Conservation (phyloP, 306 rosid genomes). For the Trifolium subterraneum region DNA sequence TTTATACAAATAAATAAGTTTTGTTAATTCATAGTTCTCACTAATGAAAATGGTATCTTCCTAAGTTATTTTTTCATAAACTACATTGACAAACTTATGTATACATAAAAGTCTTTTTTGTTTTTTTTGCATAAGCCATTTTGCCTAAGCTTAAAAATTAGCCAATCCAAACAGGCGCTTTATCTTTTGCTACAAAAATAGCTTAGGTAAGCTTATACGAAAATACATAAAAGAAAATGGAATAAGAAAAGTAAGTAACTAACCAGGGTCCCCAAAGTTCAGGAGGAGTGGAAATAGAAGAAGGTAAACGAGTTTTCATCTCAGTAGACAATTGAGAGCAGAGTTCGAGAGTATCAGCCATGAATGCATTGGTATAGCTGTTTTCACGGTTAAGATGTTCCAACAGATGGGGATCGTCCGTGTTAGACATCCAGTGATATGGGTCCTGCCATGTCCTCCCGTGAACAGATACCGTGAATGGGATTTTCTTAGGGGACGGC, state of each 20-base stretch:
- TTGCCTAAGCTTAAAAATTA: too few species aligned
- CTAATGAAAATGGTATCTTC: too few species aligned
- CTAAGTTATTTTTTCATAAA: too few species aligned
- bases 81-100: too few species aligned
- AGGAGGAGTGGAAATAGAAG: conserved; percentile 80
- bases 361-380: conserved; percentile 72
- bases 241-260: conserved; percentile 60
- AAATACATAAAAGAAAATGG: neutral
- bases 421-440: conserved; percentile 86
- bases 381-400: conserved; percentile 71
- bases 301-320: conserved; percentile 74
- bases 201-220: too few species aligned
- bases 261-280: conserved; percentile 97
- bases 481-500: conserved; percentile 66
- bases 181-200: too few species aligned
- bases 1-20: too few species aligned
- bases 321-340: conserved; percentile 62
- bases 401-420: conserved; percentile 64
- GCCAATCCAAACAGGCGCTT: too few species aligned
- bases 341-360: conserved; percentile 71
- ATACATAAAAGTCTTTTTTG: too few species aligned
- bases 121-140: too few species aligned
- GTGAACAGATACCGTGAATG: conserved; percentile 66
- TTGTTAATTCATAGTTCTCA: too few species aligned
- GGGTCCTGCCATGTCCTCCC: conserved; percentile 78